Evolutionary conservation across 2,329 filamentous ascomycete species (phyloP), one percentile per base, ranked within the genome.

Genomic region (Didymella pinodella): DNA sequence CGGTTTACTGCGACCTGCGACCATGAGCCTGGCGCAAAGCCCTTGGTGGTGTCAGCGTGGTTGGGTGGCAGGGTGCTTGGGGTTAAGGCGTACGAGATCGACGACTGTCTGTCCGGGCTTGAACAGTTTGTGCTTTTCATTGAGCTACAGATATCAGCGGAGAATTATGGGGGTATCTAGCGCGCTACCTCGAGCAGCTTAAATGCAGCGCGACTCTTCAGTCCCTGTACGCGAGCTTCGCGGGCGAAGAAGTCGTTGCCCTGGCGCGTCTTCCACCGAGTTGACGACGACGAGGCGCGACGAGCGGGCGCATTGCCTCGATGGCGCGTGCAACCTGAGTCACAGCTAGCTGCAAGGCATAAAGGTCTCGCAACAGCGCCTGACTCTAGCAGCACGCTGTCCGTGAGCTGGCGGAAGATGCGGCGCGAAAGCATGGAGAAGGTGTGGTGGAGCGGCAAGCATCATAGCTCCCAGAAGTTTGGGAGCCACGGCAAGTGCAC

Each of bases 191-290:
- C 91, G 18, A 97, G 79, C 10, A 99, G 82, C 78, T 99, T 99
- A 77, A 95, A 97, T 0, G 93, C 95, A 26, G 95, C 95, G 62
- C 95, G 87, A 69, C 92, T 96, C 78, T 94, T 97, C 57, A 97
- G 80, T 0, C 89, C 89, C 65, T 90, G 85, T 2, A 96, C 87
- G 71, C 88, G 90, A 45, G 95, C 93, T 68, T 90, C 86, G 55
- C 86, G 86, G 0, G 90, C 86, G 74, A 88, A 96, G 18, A 78
- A 79, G 79, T 99, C 95, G 40, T 79, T 84, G 38, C 81, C 81
- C 73, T 97, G 93, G 20, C 95, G 89, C 51, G 85, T 84, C 75
- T 92, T 92, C 95, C 95, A 99, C 77, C 88, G 83, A 49, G 86
- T 90, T 1, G 89, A 92, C 0, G 74, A 75, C 29, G 79, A 78